phyloP scores from a whole-genome alignment of 202 grass and related monocot genomes.

The Musa balbisiana region DNA sequence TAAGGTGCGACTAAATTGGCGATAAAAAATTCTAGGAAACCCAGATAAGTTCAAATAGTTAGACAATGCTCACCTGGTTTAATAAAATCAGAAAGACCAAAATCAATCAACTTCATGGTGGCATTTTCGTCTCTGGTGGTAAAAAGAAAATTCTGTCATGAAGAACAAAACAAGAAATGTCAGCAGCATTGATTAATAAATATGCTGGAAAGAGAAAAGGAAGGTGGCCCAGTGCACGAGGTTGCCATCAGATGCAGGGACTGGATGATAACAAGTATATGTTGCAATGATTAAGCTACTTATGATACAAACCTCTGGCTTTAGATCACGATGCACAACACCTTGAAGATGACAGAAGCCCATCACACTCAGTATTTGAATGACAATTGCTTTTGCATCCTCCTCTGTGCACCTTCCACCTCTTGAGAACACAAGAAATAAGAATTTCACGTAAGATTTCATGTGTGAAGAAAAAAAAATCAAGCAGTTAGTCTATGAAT shows the following conservation, averaged over 20 bases:
- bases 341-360: conserved; percentile 99
- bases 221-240: too few relatives aligned
- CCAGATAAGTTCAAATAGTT: background rate
- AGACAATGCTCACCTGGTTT: conserved; percentile 70
- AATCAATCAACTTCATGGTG: conserved; percentile 99
- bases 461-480: conserved; percentile 26
- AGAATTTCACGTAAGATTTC: background rate
- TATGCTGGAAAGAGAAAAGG: conserved; percentile 17
- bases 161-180: conserved; percentile 33
- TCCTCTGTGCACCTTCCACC: conserved; percentile 96
- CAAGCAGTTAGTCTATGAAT: background rate
- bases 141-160: conserved; percentile 93
- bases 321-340: conserved; percentile 99
- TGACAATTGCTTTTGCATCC: conserved; percentile 91
- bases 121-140: conserved; percentile 73
- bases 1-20: conserved; percentile 4
- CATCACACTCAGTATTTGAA: conserved; percentile 95
- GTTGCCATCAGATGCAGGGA: conserved; percentile 4
- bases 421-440: conserved; percentile 47
- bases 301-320: conserved; percentile 69
- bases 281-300: background rate
- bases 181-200: conserved; percentile 8
- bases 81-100: conserved; percentile 97
- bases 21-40: conserved; percentile 1
- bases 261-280: conserved; percentile 13